These are phyloP conservation scores for Erigeron canadensis DNA, from an alignment of 129 eudicot genomes.

Conservation along the genomic window DNA sequence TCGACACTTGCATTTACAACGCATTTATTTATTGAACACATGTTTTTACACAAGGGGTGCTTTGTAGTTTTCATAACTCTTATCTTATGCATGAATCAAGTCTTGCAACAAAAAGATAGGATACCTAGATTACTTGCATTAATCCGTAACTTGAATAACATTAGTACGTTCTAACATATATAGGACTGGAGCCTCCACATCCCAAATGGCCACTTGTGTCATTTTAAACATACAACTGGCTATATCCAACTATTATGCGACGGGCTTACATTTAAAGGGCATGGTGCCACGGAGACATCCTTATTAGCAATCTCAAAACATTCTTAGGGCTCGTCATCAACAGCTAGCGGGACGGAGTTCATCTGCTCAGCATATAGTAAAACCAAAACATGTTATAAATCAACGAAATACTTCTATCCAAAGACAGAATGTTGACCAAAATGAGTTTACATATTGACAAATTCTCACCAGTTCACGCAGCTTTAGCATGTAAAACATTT, in stretches of 20 bases:
- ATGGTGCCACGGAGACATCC: not conserved
- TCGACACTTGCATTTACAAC: no score
- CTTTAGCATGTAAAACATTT: constrained; percentile 95
- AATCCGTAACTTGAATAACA: not conserved
- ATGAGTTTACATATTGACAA: no score
- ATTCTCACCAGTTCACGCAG: constrained; percentile 78
- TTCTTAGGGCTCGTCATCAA: constrained; percentile 40
- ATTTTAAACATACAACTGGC: no score
- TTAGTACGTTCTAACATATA: not conserved
- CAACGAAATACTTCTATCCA: not conserved
- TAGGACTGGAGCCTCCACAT: not conserved
- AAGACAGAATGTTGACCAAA: not conserved
- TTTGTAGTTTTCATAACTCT: no score
- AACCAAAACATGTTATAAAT: not conserved
- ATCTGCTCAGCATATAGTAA: constrained; percentile 43
- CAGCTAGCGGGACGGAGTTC: constrained; percentile 69
- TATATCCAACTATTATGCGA: not conserved
- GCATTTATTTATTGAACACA: no score
- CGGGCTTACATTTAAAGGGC: not conserved
- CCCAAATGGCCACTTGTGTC: no score
- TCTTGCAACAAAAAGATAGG: not conserved
- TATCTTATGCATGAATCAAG: no score
- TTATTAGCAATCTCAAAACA: not conserved
- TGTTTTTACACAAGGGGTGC: no score
- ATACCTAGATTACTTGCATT: not conserved